Evolutionary conservation across 495 filamentous ascomycete genomes (phyloP), one percentile per base, ranked within the genome.

Genomic region (Daldinia caldariorum): DNA sequence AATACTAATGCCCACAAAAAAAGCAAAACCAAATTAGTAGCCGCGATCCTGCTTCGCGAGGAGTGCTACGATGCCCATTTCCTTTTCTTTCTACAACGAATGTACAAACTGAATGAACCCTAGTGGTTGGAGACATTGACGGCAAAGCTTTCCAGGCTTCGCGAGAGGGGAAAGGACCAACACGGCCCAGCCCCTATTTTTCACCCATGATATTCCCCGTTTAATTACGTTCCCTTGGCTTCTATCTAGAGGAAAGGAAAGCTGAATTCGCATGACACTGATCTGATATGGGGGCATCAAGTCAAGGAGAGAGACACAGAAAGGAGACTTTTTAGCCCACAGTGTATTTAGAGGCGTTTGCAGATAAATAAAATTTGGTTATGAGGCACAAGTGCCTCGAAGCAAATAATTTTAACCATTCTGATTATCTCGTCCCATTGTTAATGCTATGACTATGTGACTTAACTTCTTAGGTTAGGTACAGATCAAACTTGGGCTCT

Each of bases 351-450:
- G 72, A 67, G 43, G 64, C 50, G 16, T 68, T 71, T 59, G 60
- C 71, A 76, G 71, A 72, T 64, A 63, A 76, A 76, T 76, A 76
- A 72, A 74, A 74, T 51, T 58, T 53, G 43, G 51, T 72, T 76
- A 61, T 0, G 72, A 57, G 72, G 74, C 72, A 63, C 35, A 66
- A 74, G 58, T 63, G 71, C 67, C 71, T 59, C 53, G 39, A 49
- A 51, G 45, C 67, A 50, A 50, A 61, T 29, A 38, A 49, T 53
- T 56, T 61, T 31, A 29, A 29, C 26, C n/a, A 13, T 35, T 1
- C 3, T 10, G n/a, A 32, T 32, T 53, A 6, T 31, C 2, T 2
- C 22, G 8, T 53, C 13, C 7, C 18, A 47, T 47, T 22, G 9
- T 26, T 26, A 47, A 16, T 22, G 13, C n/a, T n/a, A n/a, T 12